Evolutionary conservation across 2,329 filamentous ascomycete species (phyloP).

Genomic region (Stachybotrys chartarum): DNA sequence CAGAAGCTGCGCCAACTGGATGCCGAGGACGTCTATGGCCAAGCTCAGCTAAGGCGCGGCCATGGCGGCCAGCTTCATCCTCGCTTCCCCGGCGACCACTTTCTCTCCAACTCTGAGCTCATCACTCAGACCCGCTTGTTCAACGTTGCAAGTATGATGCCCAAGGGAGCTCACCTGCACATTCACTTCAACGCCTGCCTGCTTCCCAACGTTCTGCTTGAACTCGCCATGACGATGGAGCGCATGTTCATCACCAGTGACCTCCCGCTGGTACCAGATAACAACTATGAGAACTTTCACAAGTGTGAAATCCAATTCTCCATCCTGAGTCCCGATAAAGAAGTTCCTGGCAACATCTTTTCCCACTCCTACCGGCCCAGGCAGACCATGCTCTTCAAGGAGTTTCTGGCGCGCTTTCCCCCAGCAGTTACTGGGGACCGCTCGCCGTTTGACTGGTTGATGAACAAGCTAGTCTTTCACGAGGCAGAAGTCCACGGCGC

Average conservation of each 20-base stretch:
- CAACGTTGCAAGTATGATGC: slow-evolving; percentile 48
- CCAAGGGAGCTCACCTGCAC: slow-evolving; percentile 68
- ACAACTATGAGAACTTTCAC: slow-evolving; percentile 36
- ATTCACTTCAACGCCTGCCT: slow-evolving; percentile 75
- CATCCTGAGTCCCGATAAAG: slow-evolving; percentile 30
- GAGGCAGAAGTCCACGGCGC: slow-evolving; percentile 51
- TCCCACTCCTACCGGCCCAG: slow-evolving; percentile 35
- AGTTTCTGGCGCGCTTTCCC: slow-evolving; percentile 31
- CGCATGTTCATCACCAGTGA: slow-evolving; percentile 64
- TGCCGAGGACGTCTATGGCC: slow-evolving; percentile 25
- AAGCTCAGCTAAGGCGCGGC: slow-evolving; percentile 23
- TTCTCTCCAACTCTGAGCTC: slow-evolving; percentile 45
- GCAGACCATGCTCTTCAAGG: slow-evolving; percentile 33
- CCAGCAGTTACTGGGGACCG: slow-evolving; percentile 12
- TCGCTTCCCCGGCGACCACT: slow-evolving; percentile 47
- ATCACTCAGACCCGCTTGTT: slow-evolving; percentile 52
- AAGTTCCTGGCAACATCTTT: slow-evolving; percentile 41
- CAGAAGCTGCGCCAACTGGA: slow-evolving; percentile 29
- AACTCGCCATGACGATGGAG: slow-evolving; percentile 44
- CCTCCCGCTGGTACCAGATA: slow-evolving; percentile 33
- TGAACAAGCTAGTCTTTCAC: slow-evolving; percentile 54
- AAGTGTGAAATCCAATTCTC: slow-evolving; percentile 57
- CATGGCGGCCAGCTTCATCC: slow-evolving; percentile 35
- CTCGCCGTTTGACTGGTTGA: slow-evolving; percentile 45
- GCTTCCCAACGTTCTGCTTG: slow-evolving; percentile 50